phyloP scores from a whole-genome alignment of 225 moss, liverwort and hornwort genomes.

The Antitrichia curtipendula region DNA sequence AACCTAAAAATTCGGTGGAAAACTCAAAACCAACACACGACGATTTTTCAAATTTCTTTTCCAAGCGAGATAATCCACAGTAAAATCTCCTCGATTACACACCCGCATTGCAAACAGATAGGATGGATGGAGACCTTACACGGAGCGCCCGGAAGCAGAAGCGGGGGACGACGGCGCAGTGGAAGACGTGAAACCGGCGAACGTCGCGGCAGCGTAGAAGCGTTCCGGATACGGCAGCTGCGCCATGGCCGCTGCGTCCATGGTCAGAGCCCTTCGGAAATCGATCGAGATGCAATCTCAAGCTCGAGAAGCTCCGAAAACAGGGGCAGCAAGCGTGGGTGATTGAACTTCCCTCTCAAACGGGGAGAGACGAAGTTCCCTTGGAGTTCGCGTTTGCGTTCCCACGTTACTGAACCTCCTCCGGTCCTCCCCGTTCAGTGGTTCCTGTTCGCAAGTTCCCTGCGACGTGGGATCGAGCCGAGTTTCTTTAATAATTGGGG shows the following conservation, averaged over 20 bases:
- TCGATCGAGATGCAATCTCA: background rate
- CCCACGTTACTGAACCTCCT: background rate
- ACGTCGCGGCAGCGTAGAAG: constrained; percentile 63
- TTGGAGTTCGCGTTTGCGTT: background rate
- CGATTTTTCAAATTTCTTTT: too few species aligned
- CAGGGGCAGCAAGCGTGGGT: background rate
- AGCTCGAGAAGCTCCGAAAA: background rate
- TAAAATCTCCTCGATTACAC: background rate
- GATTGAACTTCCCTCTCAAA: background rate
- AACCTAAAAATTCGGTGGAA: background rate
- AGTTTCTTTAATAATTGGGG: background rate
- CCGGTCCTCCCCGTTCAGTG: background rate
- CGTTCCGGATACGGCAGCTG: constrained; percentile 81
- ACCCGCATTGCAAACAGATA: background rate
- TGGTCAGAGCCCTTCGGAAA: background rate
- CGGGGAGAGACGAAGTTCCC: constrained; percentile 5
- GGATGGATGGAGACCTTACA: constrained; percentile 34
- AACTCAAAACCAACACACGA: background rate
- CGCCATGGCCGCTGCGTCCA: constrained; percentile 32
- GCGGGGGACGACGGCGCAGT: constrained; percentile 17
- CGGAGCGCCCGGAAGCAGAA: background rate
- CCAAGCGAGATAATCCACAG: too few species aligned
- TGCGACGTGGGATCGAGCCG: background rate
- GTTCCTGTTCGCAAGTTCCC: background rate
- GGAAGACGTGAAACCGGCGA: constrained; percentile 46